Percentiles rank a stretch among this genome's conserved stretches.
These are phyloP conservation scores for Saccharum spontaneum DNA, from an alignment of 176 grass and related monocot genomes.

Conservation along the genomic window DNA sequence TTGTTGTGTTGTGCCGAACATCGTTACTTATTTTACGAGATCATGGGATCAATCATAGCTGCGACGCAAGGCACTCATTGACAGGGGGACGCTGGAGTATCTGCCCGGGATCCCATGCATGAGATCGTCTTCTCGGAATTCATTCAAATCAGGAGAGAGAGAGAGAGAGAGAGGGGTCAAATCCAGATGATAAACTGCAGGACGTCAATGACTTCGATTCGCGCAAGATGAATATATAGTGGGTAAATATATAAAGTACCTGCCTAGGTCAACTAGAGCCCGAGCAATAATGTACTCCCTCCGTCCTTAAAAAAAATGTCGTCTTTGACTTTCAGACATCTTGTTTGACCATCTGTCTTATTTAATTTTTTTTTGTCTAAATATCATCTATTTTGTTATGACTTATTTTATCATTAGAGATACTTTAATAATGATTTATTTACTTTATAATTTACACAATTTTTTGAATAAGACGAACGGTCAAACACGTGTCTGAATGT, in stretches of 20 bases:
- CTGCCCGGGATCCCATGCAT: slow-evolving; percentile 13
- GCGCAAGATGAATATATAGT: background rate
- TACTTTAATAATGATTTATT: too few species aligned
- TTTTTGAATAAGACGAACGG: too few species aligned
- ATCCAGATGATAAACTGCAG: background rate
- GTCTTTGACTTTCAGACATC: too few species aligned
- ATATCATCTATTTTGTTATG: too few species aligned
- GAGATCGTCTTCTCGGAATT: background rate
- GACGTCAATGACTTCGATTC: slow-evolving; percentile 21
- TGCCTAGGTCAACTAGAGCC: slow-evolving; percentile 27
- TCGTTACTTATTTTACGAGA: background rate
- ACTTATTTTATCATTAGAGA: too few species aligned
- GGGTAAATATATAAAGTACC: background rate
- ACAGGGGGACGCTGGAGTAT: background rate
- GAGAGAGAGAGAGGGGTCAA: background rate
- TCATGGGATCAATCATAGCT: slow-evolving; percentile 25
- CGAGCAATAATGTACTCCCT: background rate
- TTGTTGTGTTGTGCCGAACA: too few species aligned
- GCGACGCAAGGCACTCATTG: background rate
- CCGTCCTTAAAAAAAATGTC: too few species aligned
- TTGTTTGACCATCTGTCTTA: too few species aligned
- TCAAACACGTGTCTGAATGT: too few species aligned
- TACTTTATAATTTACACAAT: too few species aligned
- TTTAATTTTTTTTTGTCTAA: too few species aligned
- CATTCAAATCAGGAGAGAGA: background rate